Evolutionary conservation across 352 stramenopile genomes (phyloP).

Genomic region (Globisporangium emineosum): DNA sequence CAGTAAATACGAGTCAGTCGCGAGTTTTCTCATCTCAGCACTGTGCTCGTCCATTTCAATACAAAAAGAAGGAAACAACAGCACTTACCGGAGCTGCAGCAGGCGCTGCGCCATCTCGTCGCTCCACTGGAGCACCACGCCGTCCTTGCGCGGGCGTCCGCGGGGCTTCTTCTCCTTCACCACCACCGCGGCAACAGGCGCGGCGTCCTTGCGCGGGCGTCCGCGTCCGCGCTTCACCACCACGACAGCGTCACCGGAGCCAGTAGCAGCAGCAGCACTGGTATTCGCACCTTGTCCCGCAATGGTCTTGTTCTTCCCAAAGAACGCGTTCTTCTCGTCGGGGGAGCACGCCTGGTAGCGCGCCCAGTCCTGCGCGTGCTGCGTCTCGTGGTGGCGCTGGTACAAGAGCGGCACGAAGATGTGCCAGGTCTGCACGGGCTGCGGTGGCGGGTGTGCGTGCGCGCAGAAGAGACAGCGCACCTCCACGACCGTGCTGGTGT

Average conservation of each 20-base stretch:
- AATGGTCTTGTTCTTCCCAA: not conserved
- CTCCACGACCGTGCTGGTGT: not conserved
- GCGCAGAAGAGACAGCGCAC: slow-evolving; percentile 4
- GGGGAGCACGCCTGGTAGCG: not conserved
- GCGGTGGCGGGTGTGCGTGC: not conserved
- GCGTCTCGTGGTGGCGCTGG: not conserved
- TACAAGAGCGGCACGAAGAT: slow-evolving; percentile 2
- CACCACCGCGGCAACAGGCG: not conserved
- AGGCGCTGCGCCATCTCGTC: slow-evolving; percentile 10
- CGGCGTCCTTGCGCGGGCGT: not conserved
- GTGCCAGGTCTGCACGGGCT: not conserved
- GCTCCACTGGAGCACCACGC: slow-evolving; percentile 11
- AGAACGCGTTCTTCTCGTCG: not conserved
- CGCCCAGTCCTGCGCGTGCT: not conserved
- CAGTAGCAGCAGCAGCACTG: not conserved
- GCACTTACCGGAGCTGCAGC: slow-evolving; percentile 4
- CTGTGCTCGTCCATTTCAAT: too few species aligned
- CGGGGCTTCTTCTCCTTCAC: not conserved
- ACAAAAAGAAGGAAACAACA: not conserved
- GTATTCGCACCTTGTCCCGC: not conserved
- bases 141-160: slow-evolving; percentile 4
- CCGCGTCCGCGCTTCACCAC: not conserved
- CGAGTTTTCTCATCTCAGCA: not conserved
- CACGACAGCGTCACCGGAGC: not conserved
- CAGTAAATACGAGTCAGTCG: not conserved